These are phyloP conservation scores for Mycosphaerelloides madeirae DNA, from an alignment of 2,329 filamentous ascomycete genomes.

Conservation along the genomic window DNA sequence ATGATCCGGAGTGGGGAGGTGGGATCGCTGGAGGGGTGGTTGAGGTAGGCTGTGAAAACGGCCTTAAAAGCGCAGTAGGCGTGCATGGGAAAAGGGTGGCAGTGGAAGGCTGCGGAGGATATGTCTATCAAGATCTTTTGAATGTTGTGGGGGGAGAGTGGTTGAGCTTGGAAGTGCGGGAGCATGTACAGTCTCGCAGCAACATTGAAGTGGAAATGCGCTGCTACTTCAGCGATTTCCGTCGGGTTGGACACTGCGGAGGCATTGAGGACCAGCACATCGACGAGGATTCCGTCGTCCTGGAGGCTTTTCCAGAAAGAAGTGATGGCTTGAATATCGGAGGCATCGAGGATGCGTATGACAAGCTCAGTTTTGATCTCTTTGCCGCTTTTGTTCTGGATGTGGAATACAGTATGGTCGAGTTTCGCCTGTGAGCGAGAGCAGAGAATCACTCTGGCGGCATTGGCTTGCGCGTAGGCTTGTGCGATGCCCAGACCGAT, in stretches of 20 bases:
- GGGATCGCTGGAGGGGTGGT: too few species aligned
- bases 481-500: slow-evolving; percentile 4
- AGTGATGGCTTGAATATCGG: slow-evolving; percentile 1
- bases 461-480: slow-evolving; percentile 6
- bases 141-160: too few species aligned
- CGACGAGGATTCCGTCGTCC: slow-evolving; percentile 1
- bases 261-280: slow-evolving; percentile 6
- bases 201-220: slow-evolving; percentile 6
- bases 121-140: too few species aligned
- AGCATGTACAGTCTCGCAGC: slow-evolving; percentile 5
- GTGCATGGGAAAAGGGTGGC: too few species aligned
- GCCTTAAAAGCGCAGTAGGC: too few species aligned
- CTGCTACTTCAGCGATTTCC: slow-evolving; percentile 4
- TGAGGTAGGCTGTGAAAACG: too few species aligned
- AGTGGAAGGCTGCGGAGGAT: too few species aligned
- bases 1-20: too few species aligned
- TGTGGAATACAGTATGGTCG: slow-evolving; percentile 1
- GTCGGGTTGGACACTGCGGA: slow-evolving; percentile 1
- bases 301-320: slow-evolving; percentile 2
- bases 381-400: slow-evolving; percentile 1
- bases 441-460: slow-evolving; percentile 8
- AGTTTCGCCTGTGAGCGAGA: slow-evolving; percentile 6
- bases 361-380: background rate
- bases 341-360: slow-evolving; percentile 5
- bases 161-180: slow-evolving; percentile 6